Evolutionary conservation across 148 eudicot genomes (phyloP).

Genomic region (Amaranthus palmeri): DNA sequence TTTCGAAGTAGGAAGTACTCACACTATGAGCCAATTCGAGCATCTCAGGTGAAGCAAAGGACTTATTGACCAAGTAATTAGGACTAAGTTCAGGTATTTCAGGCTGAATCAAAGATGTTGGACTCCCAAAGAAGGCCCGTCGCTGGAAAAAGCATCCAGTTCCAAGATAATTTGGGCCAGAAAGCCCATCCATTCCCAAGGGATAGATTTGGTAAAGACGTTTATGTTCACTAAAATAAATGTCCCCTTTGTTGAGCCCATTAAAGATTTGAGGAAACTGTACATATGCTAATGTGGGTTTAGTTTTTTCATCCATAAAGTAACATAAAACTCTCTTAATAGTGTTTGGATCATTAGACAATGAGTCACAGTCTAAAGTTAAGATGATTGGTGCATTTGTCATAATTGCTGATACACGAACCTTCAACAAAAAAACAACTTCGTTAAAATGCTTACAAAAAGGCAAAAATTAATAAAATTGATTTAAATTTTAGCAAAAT

Average conservation of each 20-base stretch:
- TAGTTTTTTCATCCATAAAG: slow-evolving; percentile 32
- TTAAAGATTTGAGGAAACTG: slow-evolving; percentile 72
- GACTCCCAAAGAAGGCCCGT: slow-evolving; percentile 49
- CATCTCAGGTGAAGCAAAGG: slow-evolving; percentile 24
- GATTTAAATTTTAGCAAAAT: no score
- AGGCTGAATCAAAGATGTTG: slow-evolving; percentile 26
- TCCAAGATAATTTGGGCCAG: slow-evolving; percentile 71
- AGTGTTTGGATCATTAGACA: slow-evolving; percentile 71
- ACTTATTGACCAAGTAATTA: background rate
- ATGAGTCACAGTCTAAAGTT: slow-evolving; percentile 74
- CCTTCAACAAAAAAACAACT: slow-evolving; percentile 21
- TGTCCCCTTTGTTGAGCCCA: slow-evolving; percentile 54
- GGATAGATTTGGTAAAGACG: slow-evolving; percentile 43
- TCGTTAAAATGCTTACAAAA: no score
- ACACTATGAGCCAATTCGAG: slow-evolving; percentile 35
- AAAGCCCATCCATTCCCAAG: slow-evolving; percentile 62
- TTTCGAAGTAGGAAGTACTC: slow-evolving; percentile 32
- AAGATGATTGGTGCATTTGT: slow-evolving; percentile 76
- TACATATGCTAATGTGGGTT: slow-evolving; percentile 43
- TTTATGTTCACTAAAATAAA: slow-evolving; percentile 47
- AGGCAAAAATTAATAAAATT: no score
- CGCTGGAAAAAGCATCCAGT: slow-evolving; percentile 65
- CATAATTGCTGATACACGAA: slow-evolving; percentile 75
- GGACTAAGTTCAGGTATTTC: slow-evolving; percentile 31
- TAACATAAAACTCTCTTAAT: slow-evolving; percentile 53